Evolutionary conservation across 116 monocot species (phyloP), one percentile per base, ranked within the genome.

Genomic region (Zostera marina): DNA sequence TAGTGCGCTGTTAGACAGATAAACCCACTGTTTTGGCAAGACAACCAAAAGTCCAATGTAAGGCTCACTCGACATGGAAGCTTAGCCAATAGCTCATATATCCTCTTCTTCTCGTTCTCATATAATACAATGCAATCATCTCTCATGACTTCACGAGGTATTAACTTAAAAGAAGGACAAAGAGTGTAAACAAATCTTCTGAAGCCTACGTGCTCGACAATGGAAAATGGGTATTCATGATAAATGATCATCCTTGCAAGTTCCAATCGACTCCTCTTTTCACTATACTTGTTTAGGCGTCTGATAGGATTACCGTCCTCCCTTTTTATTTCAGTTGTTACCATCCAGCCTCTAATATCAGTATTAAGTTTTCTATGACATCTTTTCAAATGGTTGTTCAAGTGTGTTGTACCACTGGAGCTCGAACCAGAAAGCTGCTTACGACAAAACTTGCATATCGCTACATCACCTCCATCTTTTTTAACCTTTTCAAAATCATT

Each of bases 141-240:
- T 58, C 25, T 62, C 20, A 73, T 55, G 32, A 39, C 42, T 15
- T 60, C 43, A 20, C 39, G 53, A 2, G 54, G 54, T 52, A 66
- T 44, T 54, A 63, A 41, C 9, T 64, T 58, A 45, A 73, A 76
- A 9, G 25, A 64, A 19, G 73, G 76, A 26, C 69, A 69, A 19
- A 81, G 66, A 41, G 69, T 54, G 19, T 66, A 62, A 2, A 81
- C 67, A 64, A 81, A 76, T 22, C 69, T 66, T 40, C 67, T 56
- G 54, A 81, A 80, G 11, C 62, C 60, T 11, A 63, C 53, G 41
- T 81, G 70, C 42, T 81, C 76, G 22, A 76, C 67, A 52, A 76
- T 72, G 9, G 58, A 41, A 56, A 76, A 76, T 47, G 71, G 71
- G 19, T 67, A 63, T 43, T 76, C 76, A 19, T 75, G 74, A 51